phyloP scores from a whole-genome alignment of 768 basidiomycete species.

The Termitomyces sp. region DNA sequence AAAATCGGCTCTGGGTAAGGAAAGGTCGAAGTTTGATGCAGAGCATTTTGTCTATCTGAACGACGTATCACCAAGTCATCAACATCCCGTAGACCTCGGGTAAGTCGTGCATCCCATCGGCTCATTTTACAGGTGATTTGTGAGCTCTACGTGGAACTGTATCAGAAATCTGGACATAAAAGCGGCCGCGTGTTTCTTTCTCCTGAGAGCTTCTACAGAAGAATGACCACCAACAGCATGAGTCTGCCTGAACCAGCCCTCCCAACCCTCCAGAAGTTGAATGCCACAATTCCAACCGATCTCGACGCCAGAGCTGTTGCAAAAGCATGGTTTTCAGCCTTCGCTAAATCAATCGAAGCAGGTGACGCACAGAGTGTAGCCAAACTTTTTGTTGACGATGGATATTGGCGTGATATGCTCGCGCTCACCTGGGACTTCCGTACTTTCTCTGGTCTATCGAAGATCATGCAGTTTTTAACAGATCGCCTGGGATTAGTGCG shows the following conservation, averaged over 20 bases:
- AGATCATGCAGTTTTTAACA: slow-evolving; percentile 14
- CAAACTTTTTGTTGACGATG: slow-evolving; percentile 16
- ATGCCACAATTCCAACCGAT: slow-evolving; percentile 14
- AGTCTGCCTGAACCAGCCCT: slow-evolving; percentile 14
- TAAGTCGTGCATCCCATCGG: no score
- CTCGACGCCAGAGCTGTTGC: slow-evolving; percentile 15
- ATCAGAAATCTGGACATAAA: no score
- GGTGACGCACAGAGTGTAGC: slow-evolving; percentile 11
- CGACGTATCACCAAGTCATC: no score
- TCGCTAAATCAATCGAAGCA: slow-evolving; percentile 11
- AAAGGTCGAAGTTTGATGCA: no score
- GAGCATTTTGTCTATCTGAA: no score
- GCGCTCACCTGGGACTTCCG: slow-evolving; percentile 21
- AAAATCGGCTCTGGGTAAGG: no score
- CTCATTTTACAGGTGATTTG: no score
- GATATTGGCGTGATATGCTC: slow-evolving; percentile 18
- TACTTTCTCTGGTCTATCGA: slow-evolving; percentile 14
- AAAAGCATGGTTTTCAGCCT: no score
- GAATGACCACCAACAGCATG: background rate
- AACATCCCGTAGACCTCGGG: no score
- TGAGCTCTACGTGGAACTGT: no score
- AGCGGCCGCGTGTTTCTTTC: no score
- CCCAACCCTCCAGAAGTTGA: slow-evolving; percentile 22
- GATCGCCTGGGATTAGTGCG: slow-evolving; percentile 10
- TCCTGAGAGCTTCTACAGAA: no score